These are phyloP conservation scores for Salix viminalis DNA, from an alignment of 345 rosid species.

Conservation along the genomic window DNA sequence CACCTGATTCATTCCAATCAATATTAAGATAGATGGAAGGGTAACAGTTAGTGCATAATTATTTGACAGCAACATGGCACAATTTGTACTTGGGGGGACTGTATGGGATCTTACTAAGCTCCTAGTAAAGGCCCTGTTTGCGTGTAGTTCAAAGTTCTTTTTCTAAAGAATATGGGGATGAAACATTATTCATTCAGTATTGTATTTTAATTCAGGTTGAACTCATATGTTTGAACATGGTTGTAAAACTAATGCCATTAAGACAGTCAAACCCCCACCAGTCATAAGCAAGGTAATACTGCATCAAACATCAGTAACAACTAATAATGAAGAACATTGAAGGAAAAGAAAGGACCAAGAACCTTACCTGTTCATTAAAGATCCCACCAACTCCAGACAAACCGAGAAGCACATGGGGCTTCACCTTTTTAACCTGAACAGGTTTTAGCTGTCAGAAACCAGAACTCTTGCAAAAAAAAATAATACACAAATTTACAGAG, in stretches of 20 bases:
- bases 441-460: constrained; percentile 13
- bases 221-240: neutral
- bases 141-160: neutral
- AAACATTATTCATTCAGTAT: neutral
- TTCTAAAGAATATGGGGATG: neutral
- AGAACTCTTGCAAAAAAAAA: constrained; percentile 5
- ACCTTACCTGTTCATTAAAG: constrained; percentile 73
- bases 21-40: constrained; percentile 3
- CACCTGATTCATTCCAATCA: constrained; percentile 50
- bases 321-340: neutral
- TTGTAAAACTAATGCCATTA: neutral
- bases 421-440: constrained; percentile 76
- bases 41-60: neutral
- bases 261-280: neutral
- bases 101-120: neutral
- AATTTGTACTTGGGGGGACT: neutral
- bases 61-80: neutral
- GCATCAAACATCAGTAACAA: neutral
- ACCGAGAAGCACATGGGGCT: constrained; percentile 96
- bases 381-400: constrained; percentile 97
- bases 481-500: constrained; percentile 7
- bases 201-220: neutral
- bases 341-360: neutral
- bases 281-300: neutral
- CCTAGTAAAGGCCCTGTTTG: neutral